phyloP scores from a whole-genome alignment of 768 basidiomycete genomes.

The Amanita subjunquillea region DNA sequence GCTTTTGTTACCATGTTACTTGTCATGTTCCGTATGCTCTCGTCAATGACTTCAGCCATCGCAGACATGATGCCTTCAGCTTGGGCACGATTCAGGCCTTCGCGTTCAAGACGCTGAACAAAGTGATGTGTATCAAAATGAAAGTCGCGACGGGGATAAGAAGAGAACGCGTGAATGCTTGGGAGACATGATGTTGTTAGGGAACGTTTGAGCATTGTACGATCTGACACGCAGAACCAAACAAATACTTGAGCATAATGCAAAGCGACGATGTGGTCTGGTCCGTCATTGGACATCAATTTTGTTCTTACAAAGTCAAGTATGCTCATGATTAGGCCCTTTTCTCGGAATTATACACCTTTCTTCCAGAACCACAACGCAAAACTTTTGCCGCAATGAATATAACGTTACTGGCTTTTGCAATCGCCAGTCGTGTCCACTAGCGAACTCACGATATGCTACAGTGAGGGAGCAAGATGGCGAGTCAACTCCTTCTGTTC shows the following conservation, averaged over 20 bases:
- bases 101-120: slow-evolving; percentile 80
- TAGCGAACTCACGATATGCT: slow-evolving; percentile 97
- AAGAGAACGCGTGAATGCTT: slow-evolving; percentile 19
- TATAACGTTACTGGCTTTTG: slow-evolving; percentile 98
- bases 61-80: slow-evolving; percentile 97
- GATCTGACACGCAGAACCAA: not conserved
- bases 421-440: slow-evolving; percentile 88
- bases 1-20: slow-evolving; percentile 93
- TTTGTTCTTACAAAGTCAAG: slow-evolving; percentile 99
- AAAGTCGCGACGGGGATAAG: slow-evolving; percentile 32
- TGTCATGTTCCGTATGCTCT: slow-evolving; percentile 93
- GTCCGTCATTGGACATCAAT: slow-evolving; percentile 89
- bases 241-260: slow-evolving; percentile 29
- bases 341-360: not conserved
- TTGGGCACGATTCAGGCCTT: slow-evolving; percentile 84
- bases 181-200: not conserved
- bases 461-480: slow-evolving; percentile 97
- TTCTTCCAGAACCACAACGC: slow-evolving; percentile 68
- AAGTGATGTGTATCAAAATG: slow-evolving; percentile 97
- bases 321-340: slow-evolving; percentile 28
- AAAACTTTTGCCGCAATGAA: slow-evolving; percentile 98
- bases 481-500: slow-evolving; percentile 12
- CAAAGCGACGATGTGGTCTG: slow-evolving; percentile 98
- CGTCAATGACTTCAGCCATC: slow-evolving; percentile 95
- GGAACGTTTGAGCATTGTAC: not conserved